phyloP scores from a whole-genome alignment of 2,329 filamentous ascomycete genomes.

The Ophiostoma ips region DNA sequence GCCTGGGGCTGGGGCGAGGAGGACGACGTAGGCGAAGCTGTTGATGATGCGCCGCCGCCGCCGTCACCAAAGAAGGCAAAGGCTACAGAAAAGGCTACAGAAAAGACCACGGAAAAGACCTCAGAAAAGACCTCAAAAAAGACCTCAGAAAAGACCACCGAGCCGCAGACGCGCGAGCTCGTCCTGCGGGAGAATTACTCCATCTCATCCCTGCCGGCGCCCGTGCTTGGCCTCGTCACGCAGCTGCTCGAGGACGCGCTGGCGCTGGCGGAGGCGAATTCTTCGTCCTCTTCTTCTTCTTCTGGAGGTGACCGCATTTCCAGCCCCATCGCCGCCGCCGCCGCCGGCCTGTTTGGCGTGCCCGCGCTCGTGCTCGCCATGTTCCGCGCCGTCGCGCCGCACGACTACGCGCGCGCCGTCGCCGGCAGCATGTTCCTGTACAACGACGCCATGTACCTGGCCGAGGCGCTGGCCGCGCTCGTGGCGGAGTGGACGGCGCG shows the following conservation, averaged over 20 bases:
- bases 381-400: slow-evolving; percentile 62
- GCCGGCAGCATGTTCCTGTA: slow-evolving; percentile 57
- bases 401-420: slow-evolving; percentile 52
- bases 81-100: neutral
- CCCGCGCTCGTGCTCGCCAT: slow-evolving; percentile 63
- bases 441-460: slow-evolving; percentile 52
- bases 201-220: slow-evolving; percentile 75
- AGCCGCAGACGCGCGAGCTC: slow-evolving; percentile 42
- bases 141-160: neutral
- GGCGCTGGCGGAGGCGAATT: slow-evolving; percentile 38
- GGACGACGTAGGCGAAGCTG: slow-evolving; percentile 23
- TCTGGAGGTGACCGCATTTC: no score
- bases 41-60: neutral
- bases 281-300: no score
- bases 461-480: slow-evolving; percentile 40
- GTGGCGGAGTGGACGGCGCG: slow-evolving; percentile 37
- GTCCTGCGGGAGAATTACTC: slow-evolving; percentile 75
- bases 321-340: slow-evolving; percentile 53
- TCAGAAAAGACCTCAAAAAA: neutral
- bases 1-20: slow-evolving; percentile 82
- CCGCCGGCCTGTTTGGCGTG: slow-evolving; percentile 54
- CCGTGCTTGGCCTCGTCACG: slow-evolving; percentile 54
- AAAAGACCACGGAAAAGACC: no score
- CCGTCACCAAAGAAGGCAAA: neutral
- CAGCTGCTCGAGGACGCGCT: slow-evolving; percentile 47